Evolutionary conservation across 2,329 filamentous ascomycete species (phyloP).

Genomic region (Ophiostoma quercus): DNA sequence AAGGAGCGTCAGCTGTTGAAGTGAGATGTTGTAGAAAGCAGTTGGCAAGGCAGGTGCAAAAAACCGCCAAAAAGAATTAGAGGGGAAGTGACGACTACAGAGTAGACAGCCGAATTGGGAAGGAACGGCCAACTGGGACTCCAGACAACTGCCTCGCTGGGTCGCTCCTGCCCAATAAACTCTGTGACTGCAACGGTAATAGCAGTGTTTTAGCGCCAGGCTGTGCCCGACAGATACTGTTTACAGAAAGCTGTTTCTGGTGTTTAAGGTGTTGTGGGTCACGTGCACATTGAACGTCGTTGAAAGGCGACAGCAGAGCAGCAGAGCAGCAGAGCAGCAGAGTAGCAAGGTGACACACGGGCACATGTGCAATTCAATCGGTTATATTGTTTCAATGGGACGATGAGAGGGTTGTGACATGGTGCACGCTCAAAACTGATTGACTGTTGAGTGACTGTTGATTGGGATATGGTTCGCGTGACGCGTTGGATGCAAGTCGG

Average conservation of each 20-base stretch:
- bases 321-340: too few species aligned
- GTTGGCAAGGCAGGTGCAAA: neutral
- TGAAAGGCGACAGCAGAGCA: neutral
- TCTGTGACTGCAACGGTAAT: neutral
- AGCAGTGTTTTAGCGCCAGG: neutral
- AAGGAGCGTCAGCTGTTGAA: neutral
- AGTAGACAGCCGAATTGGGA: neutral
- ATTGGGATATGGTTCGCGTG: neutral
- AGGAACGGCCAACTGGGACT: neutral
- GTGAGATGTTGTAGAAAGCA: neutral
- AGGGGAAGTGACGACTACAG: neutral
- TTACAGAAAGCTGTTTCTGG: neutral
- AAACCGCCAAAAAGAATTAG: neutral
- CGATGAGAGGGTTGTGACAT: neutral
- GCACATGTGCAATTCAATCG: neutral
- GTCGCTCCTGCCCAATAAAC: constrained; percentile 5
- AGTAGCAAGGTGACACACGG: neutral
- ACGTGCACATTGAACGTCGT: neutral
- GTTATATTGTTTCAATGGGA: neutral
- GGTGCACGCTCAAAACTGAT: too few species aligned
- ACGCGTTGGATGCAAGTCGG: neutral
- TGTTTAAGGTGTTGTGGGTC: neutral
- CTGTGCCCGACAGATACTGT: too few species aligned
- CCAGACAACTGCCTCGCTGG: neutral
- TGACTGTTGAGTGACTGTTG: neutral